These are phyloP conservation scores for Dichotomopilus funicola DNA, from an alignment of 2,329 filamentous ascomycete species.

Conservation along the genomic window DNA sequence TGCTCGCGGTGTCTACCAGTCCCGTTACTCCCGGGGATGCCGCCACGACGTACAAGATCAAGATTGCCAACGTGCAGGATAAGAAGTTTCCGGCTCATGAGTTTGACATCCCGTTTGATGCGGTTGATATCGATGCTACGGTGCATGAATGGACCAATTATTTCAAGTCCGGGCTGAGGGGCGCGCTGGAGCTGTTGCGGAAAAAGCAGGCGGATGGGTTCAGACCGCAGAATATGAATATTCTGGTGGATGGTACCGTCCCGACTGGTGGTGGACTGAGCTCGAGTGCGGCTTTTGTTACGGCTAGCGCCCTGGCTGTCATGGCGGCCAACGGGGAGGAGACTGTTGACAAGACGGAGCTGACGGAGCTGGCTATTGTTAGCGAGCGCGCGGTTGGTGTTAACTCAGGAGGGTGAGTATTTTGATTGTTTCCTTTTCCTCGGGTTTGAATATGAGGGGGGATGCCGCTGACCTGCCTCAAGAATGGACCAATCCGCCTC, in stretches of 20 bases:
- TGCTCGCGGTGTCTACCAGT: slow-evolving; percentile 67
- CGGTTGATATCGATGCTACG: slow-evolving; percentile 75
- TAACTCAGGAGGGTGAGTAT: slow-evolving; percentile 79
- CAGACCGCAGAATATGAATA: slow-evolving; percentile 69
- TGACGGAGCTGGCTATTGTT: slow-evolving; percentile 89
- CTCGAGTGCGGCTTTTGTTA: slow-evolving; percentile 90
- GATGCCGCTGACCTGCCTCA: slow-evolving; percentile 5
- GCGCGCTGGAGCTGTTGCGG: slow-evolving; percentile 71
- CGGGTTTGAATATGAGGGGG: too few species aligned
- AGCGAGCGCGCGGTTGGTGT: slow-evolving; percentile 92
- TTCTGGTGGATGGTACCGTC: slow-evolving; percentile 86
- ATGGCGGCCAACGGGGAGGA: slow-evolving; percentile 77
- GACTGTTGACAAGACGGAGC: slow-evolving; percentile 78
- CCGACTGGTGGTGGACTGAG: slow-evolving; percentile 88
- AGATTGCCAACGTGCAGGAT: slow-evolving; percentile 71
- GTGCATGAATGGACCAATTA: slow-evolving; percentile 97
- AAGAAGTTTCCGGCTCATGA: slow-evolving; percentile 68
- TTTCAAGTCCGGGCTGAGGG: slow-evolving; percentile 86
- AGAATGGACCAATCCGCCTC: slow-evolving; percentile 98
- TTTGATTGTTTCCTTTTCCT: too few species aligned
- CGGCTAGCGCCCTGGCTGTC: slow-evolving; percentile 79
- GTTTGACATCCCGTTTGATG: slow-evolving; percentile 61
- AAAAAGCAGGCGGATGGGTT: slow-evolving; percentile 57
- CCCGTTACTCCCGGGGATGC: slow-evolving; percentile 35
- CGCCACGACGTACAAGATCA: slow-evolving; percentile 56